phyloP scores from a whole-genome alignment of 306 rosid genomes.

The Inga oerstediana region DNA sequence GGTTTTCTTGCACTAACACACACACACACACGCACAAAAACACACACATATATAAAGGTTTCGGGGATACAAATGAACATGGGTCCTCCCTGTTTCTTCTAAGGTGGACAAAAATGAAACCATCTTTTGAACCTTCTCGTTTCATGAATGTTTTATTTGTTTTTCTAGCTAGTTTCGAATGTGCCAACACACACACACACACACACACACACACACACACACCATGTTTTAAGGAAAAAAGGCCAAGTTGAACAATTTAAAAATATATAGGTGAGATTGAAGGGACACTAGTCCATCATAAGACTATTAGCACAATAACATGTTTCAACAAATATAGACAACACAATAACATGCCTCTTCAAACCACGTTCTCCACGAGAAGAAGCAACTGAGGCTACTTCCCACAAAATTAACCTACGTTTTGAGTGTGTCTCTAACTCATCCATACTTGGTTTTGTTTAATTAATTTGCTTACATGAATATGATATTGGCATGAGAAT shows the following conservation, averaged over 20 bases:
- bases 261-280: background rate
- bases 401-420: no score
- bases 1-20: conserved; percentile 41
- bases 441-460: background rate
- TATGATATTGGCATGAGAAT: background rate
- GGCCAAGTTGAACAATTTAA: background rate
- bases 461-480: no score
- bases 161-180: background rate
- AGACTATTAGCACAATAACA: background rate
- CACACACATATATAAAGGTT: no score
- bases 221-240: no score
- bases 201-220: no score
- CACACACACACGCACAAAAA: background rate
- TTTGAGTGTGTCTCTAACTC: background rate
- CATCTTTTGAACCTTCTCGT: background rate
- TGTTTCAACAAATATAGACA: background rate
- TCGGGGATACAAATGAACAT: background rate
- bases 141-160: no score
- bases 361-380: no score
- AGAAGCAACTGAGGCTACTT: no score
- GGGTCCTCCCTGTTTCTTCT: conserved; percentile 20
- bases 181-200: background rate
- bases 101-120: background rate
- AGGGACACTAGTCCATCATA: background rate
- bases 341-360: no score